A percentile compares a stretch with the other conserved stretches of the same genome.
These are phyloP conservation scores for Yarrowia sp. DNA, from an alignment of 805 yeast species.

Conservation along the genomic window DNA sequence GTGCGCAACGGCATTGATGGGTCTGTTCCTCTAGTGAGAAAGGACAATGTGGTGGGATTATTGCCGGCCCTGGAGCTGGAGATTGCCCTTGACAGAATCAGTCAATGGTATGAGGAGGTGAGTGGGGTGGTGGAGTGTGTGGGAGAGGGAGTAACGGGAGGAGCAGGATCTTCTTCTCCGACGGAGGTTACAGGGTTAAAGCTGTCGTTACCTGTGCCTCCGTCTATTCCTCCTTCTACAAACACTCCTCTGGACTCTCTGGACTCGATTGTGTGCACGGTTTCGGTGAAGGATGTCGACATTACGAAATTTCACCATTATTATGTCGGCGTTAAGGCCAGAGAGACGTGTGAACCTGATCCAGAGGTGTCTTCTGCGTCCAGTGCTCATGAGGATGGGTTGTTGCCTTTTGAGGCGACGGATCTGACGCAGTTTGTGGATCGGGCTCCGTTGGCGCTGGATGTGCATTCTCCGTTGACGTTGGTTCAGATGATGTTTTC, in stretches of 20 bases:
- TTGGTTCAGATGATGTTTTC: conserved; percentile 53
- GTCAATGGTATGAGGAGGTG: conserved; percentile 31
- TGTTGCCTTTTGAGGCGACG: conserved; percentile 34
- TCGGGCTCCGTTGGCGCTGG: conserved; percentile 48
- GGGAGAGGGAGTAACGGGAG: background rate
- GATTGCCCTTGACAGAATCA: conserved; percentile 48
- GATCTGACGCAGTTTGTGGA: conserved; percentile 48
- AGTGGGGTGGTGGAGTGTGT: background rate
- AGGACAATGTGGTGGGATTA: conserved; percentile 45
- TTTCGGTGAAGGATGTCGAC: conserved; percentile 19
- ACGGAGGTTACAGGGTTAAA: background rate
- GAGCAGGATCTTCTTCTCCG: background rate
- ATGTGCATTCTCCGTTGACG: conserved; percentile 49
- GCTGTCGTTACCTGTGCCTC: background rate
- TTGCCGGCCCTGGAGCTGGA: conserved; percentile 53
- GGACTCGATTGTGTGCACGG: conserved; percentile 18
- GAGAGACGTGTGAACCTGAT: conserved; percentile 12
- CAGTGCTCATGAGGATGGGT: background rate
- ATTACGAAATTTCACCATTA: conserved; percentile 12
- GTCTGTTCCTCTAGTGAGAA: conserved; percentile 49
- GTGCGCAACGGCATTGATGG: conserved; percentile 50
- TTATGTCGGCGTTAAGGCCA: conserved; percentile 4
- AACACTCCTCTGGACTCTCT: background rate
- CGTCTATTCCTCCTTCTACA: background rate
- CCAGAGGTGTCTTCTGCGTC: background rate